A percentile compares a stretch with the other conserved stretches of the same genome.
phyloP scores from a whole-genome alignment of 2,329 filamentous ascomycete genomes.

The Graphiopsis chlorocephala region DNA sequence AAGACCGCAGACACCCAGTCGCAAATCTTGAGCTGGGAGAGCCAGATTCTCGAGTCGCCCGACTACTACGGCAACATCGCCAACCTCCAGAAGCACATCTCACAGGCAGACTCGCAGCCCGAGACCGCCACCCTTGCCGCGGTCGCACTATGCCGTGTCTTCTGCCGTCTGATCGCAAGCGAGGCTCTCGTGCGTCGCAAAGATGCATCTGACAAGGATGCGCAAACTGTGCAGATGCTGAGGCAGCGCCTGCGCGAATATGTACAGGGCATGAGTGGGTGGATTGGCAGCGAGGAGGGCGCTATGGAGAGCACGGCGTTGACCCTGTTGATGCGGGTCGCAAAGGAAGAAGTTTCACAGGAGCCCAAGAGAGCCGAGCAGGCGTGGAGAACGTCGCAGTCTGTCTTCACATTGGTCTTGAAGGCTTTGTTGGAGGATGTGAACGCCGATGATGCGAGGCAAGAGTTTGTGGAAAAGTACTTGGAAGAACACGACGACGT shows the following conservation, averaged over 20 bases:
- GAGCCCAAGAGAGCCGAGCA: conserved; percentile 52
- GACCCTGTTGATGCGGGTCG: conserved; percentile 75
- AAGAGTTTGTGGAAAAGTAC: conserved; percentile 75
- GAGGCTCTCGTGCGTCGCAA: conserved; percentile 67
- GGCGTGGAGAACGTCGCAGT: conserved; percentile 61
- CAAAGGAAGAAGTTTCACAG: conserved; percentile 72
- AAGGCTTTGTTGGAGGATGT: conserved; percentile 58
- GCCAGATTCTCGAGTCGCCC: conserved; percentile 77
- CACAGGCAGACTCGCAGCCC: conserved; percentile 56
- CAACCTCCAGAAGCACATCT: conserved; percentile 58
- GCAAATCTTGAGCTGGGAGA: conserved; percentile 72
- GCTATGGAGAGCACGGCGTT: conserved; percentile 67
- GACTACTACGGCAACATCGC: conserved; percentile 92
- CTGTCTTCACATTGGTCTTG: conserved; percentile 65
- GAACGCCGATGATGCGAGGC: conserved; percentile 58
- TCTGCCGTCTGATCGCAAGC: conserved; percentile 73
- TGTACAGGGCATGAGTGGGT: conserved; percentile 48
- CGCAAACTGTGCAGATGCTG: conserved; percentile 73
- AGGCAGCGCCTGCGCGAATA: conserved; percentile 72
- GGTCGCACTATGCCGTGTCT: conserved; percentile 81
- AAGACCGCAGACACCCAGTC: conserved; percentile 54
- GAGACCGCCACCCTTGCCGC: conserved; percentile 54
- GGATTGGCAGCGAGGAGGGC: conserved; percentile 60
- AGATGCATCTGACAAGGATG: conserved; percentile 68
- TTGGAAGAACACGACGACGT: conserved; percentile 80